These are phyloP conservation scores for Aspergillus sp. DNA, from an alignment of 2,329 filamentous ascomycete genomes.

Conservation along the genomic window DNA sequence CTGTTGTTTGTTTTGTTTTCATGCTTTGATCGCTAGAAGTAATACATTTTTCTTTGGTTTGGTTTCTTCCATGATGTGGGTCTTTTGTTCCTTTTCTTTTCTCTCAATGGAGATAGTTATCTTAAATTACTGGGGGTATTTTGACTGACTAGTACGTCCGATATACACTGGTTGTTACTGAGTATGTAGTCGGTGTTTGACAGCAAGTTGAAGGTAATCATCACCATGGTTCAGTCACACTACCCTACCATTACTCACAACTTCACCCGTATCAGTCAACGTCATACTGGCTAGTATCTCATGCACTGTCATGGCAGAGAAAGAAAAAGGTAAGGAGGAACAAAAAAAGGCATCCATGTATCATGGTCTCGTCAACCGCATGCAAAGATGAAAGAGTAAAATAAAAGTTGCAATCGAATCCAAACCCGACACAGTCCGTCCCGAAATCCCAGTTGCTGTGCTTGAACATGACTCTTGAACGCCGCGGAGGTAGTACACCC, in stretches of 20 bases:
- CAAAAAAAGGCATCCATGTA: conserved; percentile 21
- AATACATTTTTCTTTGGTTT: not conserved
- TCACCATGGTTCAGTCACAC: too few relatives aligned
- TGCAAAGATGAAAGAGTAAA: conserved; percentile 4
- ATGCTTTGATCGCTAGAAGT: not conserved
- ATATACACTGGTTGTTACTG: too few relatives aligned
- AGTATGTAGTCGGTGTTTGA: too few relatives aligned
- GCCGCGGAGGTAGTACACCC: conserved; percentile 11
- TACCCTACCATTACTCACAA: not conserved
- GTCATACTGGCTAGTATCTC: conserved; percentile 3
- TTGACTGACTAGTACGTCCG: too few relatives aligned
- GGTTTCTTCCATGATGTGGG: not conserved
- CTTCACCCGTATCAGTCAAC: conserved; percentile 11
- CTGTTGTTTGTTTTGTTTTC: conserved; percentile 7
- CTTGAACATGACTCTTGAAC: conserved; percentile 11
- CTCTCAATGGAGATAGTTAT: too few relatives aligned
- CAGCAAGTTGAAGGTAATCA: too few relatives aligned
- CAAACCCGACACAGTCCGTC: not conserved
- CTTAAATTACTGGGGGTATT: too few relatives aligned
- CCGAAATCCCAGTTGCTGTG: conserved; percentile 6
- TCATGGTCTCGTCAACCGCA: conserved; percentile 22
- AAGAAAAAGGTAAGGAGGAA: conserved; percentile 6
- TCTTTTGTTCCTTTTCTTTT: not conserved
- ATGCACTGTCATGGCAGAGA: conserved; percentile 10
- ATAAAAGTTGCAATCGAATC: conserved; percentile 8